Evolutionary conservation across 352 stramenopile genomes (phyloP), one percentile per base, ranked within the genome.

Genomic region (Pythium oligandrum): DNA sequence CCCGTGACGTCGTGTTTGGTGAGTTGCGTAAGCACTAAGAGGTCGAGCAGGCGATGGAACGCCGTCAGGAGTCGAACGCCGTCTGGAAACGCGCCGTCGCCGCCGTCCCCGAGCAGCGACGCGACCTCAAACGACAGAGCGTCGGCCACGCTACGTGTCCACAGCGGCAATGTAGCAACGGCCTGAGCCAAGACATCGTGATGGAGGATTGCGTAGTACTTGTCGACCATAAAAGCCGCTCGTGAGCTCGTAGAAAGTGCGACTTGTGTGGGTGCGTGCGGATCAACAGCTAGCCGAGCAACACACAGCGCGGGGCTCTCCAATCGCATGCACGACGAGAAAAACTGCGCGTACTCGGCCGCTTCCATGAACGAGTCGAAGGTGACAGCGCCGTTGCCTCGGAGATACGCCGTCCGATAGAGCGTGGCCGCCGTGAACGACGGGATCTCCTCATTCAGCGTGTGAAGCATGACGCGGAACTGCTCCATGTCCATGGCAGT

Each of bases 401-500:
- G 50, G 6, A 69, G 73, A 36, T 88, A 93, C 0, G 84, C 65
- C 9, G 78, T 71, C 31, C 84, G 72, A 39, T 84, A 94, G 10
- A 90, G 68, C 1, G 61, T 78, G 0, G 79, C 84, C 3, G 87
- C 54, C 61, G 73, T 70, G 32, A 78, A 86, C 0, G 77, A 67
- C 4, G 83, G 78, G 4, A 86, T 80, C 40, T 92, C 78, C 48
- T 87, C 68, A 51, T 95, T 91, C 4, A 95, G 55, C 7, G 87
- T 93, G 35, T 64, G 70, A 9, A 96, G 66, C 77, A 97, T 96
- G 26, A 88, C 72, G 1, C 75, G 72, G 53, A 97, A 96, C 60
- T 97, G 90, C 48, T 93, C 83, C 68, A 96, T 93, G 58, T 97
- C 90, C 73, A 97, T 93, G 2, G 71, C 75, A 1, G 81, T 62